phyloP scores from a whole-genome alignment of 345 rosid genomes.

The Aquilaria yunnanensis region DNA sequence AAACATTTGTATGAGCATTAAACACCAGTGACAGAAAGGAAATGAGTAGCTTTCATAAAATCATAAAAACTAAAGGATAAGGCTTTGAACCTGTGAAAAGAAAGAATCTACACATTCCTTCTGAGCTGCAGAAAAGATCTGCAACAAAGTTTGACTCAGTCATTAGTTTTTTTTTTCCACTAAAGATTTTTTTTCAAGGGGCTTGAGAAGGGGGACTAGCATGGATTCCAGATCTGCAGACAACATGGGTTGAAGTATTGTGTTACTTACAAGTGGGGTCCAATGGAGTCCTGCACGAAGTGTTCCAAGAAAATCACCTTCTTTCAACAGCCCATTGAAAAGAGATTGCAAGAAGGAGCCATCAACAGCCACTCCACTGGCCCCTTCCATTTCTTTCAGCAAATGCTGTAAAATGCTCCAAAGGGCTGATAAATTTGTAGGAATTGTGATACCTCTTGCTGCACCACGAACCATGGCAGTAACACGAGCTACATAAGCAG shows the following conservation, averaged over 20 bases:
- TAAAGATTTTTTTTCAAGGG: too few relatives aligned
- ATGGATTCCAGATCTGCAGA: neutral
- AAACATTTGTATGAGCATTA: neutral
- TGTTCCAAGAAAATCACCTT: constrained; percentile 82
- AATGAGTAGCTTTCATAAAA: neutral
- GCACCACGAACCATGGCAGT: constrained; percentile 96
- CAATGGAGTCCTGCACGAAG: constrained; percentile 96
- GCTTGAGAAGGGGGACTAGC: too few relatives aligned
- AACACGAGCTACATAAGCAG: constrained; percentile 91
- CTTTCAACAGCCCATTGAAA: constrained; percentile 75
- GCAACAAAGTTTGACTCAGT: constrained; percentile 17
- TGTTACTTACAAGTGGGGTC: constrained; percentile 81
- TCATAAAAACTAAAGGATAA: neutral
- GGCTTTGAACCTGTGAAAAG: constrained; percentile 75
- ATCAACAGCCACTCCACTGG: constrained; percentile 73
- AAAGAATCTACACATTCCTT: constrained; percentile 88
- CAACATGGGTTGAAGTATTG: constrained; percentile 5
- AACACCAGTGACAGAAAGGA: neutral
- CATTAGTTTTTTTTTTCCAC: neutral
- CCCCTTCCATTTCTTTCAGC: constrained; percentile 88
- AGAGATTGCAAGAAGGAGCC: constrained; percentile 80
- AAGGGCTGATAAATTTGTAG: constrained; percentile 63
- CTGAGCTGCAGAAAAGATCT: constrained; percentile 91
- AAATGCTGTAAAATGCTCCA: constrained; percentile 80
- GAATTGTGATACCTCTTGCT: constrained; percentile 82